Percentiles rank a stretch among this genome's conserved stretches.
Evolutionary conservation across 169 alveolate species (phyloP).

Genomic region (Amoebophrya sp.): DNA sequence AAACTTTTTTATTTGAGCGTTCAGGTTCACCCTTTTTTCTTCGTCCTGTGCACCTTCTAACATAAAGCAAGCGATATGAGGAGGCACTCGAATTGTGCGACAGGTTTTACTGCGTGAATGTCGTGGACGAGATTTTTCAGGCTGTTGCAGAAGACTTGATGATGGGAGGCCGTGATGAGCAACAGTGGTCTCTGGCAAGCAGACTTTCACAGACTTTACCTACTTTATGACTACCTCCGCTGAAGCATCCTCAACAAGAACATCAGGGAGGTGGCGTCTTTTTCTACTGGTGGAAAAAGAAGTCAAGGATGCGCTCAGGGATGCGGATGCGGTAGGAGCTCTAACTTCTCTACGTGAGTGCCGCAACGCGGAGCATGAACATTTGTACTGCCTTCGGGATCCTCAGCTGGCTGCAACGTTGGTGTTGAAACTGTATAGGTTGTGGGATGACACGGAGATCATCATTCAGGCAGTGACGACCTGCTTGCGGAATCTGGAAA

Average conservation of each 20-base stretch:
- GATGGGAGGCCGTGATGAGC: no score
- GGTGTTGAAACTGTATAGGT: neutral
- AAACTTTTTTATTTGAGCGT: no score
- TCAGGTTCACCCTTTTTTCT: no score
- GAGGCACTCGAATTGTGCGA: neutral
- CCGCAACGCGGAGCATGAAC: neutral
- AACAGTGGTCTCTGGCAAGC: no score
- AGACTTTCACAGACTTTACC: no score
- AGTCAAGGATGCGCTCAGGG: no score
- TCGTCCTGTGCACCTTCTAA: neutral
- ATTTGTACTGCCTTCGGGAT: neutral
- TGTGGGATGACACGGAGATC: neutral
- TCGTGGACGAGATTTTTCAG: neutral
- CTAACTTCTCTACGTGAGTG: neutral
- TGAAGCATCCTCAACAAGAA: no score
- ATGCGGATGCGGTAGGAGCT: no score
- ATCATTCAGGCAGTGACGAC: neutral
- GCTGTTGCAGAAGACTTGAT: no score
- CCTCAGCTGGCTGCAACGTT: neutral
- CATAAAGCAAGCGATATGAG: neutral
- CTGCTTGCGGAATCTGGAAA: constrained; percentile 14
- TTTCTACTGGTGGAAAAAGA: no score
- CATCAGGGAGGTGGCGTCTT: no score
- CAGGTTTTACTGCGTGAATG: neutral
- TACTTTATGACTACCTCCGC: no score